Conservation (phyloP, 805 yeast genomes). For the Monosporozyma aerobia region DNA sequence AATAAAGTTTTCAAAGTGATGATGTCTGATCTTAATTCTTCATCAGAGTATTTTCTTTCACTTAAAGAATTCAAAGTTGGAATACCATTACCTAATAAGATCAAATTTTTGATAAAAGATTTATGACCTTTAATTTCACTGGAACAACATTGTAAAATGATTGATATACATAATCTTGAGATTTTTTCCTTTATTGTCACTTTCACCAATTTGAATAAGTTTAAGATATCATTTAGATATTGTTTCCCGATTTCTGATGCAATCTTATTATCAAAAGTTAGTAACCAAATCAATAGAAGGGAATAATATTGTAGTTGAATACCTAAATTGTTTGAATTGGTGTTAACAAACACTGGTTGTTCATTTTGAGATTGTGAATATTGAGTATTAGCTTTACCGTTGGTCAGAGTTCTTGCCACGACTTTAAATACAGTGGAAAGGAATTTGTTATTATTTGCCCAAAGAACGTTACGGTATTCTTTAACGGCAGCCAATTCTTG, state of each 20-base stretch:
- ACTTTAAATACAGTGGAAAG: slow-evolving; percentile 44
- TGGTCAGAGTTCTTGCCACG: slow-evolving; percentile 31
- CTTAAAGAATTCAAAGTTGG: slow-evolving; percentile 57
- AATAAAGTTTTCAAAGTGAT: slow-evolving; percentile 47
- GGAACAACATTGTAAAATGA: slow-evolving; percentile 51
- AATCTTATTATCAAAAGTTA: slow-evolving; percentile 58
- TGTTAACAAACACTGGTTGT: slow-evolving; percentile 10
- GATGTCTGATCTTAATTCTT: slow-evolving; percentile 74
- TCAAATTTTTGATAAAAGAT: slow-evolving; percentile 52
- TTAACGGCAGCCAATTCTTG: slow-evolving; percentile 27
- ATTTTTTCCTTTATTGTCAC: slow-evolving; percentile 88
- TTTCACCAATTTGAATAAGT: slow-evolving; percentile 47
- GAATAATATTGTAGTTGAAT: slow-evolving; percentile 80
- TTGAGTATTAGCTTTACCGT: slow-evolving; percentile 12
- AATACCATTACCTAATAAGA: slow-evolving; percentile 68
- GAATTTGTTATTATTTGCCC: slow-evolving; percentile 30
- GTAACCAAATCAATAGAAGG: slow-evolving; percentile 72
- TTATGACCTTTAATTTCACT: slow-evolving; percentile 31
- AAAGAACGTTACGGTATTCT: slow-evolving; percentile 20
- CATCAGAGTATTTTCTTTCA: slow-evolving; percentile 91
- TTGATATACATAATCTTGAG: slow-evolving; percentile 72
- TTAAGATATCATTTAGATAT: slow-evolving; percentile 40
- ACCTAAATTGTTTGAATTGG: slow-evolving; percentile 36
- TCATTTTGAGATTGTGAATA: background rate
- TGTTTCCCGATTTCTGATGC: slow-evolving; percentile 44